Percentiles rank a stretch among this genome's conserved stretches.
Conservation (phyloP, 306 rosid genomes). For the Prosopis cineraria region DNA sequence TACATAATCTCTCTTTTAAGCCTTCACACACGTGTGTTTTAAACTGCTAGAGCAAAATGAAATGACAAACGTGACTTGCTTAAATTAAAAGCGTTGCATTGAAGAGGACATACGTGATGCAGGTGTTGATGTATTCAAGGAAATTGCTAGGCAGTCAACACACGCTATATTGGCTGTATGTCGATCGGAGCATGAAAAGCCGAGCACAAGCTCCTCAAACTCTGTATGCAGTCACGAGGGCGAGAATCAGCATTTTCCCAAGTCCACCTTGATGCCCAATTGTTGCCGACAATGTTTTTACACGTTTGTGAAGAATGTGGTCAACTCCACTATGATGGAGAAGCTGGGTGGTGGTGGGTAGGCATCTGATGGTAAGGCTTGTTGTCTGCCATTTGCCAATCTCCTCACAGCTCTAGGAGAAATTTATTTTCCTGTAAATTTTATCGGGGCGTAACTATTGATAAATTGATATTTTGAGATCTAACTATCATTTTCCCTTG, state of each 20-base stretch:
- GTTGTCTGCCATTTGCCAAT: neutral
- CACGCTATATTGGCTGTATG: slow-evolving; percentile 73
- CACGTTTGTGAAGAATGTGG: slow-evolving; percentile 55
- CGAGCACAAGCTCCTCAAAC: slow-evolving; percentile 27
- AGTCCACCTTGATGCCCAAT: slow-evolving; percentile 53
- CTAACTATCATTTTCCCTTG: too few species aligned
- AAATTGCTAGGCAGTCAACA: slow-evolving; percentile 66
- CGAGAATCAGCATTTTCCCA: slow-evolving; percentile 31
- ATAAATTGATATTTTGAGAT: too few species aligned
- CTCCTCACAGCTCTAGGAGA: neutral
- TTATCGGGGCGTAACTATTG: too few species aligned
- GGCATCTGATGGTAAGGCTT: neutral
- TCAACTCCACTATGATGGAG: slow-evolving; percentile 47
- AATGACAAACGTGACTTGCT: slow-evolving; percentile 12
- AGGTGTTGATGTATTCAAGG: slow-evolving; percentile 60
- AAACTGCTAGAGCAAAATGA: neutral
- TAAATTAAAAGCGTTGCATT: slow-evolving; percentile 11
- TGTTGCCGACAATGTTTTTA: slow-evolving; percentile 68
- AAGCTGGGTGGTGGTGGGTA: slow-evolving; percentile 37
- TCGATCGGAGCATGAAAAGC: slow-evolving; percentile 47
- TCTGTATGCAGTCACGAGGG: slow-evolving; percentile 53
- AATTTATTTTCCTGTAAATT: too few species aligned
- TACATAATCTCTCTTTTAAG: neutral
- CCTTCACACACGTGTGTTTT: neutral
- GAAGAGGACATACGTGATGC: slow-evolving; percentile 35